Percentiles rank a stretch among this genome's conserved stretches.
These are phyloP conservation scores for Datura wrightii DNA, from an alignment of 257 asterid genomes.

Conservation along the genomic window DNA sequence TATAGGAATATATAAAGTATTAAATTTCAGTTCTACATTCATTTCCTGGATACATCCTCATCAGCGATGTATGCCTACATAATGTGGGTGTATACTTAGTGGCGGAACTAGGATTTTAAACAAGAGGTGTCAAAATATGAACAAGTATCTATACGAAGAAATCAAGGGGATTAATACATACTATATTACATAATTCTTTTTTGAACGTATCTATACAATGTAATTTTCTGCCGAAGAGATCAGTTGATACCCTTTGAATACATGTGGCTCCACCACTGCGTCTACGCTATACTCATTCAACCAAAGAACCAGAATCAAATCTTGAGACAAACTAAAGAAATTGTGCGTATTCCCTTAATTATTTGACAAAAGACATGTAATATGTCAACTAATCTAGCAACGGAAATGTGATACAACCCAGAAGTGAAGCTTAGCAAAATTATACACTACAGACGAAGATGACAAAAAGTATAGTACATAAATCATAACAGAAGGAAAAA, in stretches of 20 bases:
- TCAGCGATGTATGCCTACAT: neutral
- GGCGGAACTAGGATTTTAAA: neutral
- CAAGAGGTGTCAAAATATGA: neutral
- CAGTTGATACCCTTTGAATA: neutral
- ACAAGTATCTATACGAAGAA: neutral
- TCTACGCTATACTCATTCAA: neutral
- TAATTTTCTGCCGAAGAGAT: neutral
- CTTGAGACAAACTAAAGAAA: slow-evolving; percentile 14
- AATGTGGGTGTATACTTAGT: neutral
- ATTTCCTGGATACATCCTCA: neutral
- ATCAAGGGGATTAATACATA: neutral
- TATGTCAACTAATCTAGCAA: neutral
- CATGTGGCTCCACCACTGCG: neutral
- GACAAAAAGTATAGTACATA: neutral
- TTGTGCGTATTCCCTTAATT: neutral
- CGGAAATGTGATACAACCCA: neutral
- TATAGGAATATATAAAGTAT: neutral
- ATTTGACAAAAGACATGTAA: neutral
- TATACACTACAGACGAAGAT: neutral
- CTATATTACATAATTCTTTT: neutral
- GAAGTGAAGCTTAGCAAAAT: neutral
- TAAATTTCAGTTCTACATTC: slow-evolving; percentile 20
- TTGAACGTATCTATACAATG: neutral
- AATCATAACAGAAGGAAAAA: neutral
- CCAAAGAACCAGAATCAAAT: neutral